Conservation (phyloP, 1,284 basidiomycete genomes). For the Coriolopsis trogii region DNA sequence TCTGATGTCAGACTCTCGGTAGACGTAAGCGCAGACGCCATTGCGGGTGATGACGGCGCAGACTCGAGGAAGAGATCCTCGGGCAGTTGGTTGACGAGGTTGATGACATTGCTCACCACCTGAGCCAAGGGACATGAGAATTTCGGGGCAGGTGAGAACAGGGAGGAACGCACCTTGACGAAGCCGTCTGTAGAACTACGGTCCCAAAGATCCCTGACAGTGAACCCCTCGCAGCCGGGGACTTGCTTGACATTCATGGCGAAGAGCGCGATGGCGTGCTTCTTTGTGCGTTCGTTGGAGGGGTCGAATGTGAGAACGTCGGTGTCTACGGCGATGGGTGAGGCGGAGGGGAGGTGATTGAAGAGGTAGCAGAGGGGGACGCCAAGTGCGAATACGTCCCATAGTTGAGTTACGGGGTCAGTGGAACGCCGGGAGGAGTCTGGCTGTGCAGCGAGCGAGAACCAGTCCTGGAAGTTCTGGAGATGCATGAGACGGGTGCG, state of each 20-base stretch:
- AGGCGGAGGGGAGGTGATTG: constrained; percentile 80
- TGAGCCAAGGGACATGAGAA: constrained; percentile 36
- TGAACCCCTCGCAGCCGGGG: constrained; percentile 72
- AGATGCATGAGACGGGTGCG: constrained; percentile 76
- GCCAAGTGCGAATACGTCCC: constrained; percentile 92
- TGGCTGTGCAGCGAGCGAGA: constrained; percentile 56
- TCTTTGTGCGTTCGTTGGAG: constrained; percentile 77
- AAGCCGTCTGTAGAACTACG: constrained; percentile 92
- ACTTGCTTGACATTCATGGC: constrained; percentile 74
- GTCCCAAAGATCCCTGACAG: constrained; percentile 88
- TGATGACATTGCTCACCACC: constrained; percentile 92
- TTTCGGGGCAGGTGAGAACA: background rate
- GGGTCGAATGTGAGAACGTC: constrained; percentile 65
- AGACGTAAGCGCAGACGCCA: constrained; percentile 56
- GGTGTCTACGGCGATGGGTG: constrained; percentile 72
- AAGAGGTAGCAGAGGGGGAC: constrained; percentile 94
- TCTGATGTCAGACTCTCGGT: constrained; percentile 58
- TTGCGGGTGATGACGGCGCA: constrained; percentile 57
- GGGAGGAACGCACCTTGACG: constrained; percentile 75
- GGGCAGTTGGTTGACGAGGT: constrained; percentile 84
- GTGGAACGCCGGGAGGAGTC: constrained; percentile 71
- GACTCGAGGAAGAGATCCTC: constrained; percentile 70
- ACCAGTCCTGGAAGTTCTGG: constrained; percentile 70
- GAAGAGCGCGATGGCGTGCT: constrained; percentile 78
- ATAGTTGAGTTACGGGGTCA: constrained; percentile 90